Percentiles rank a stretch among this genome's conserved stretches.
Evolutionary conservation across 805 yeast genomes (phyloP).

Genomic region (Schwanniomyces sp.): DNA sequence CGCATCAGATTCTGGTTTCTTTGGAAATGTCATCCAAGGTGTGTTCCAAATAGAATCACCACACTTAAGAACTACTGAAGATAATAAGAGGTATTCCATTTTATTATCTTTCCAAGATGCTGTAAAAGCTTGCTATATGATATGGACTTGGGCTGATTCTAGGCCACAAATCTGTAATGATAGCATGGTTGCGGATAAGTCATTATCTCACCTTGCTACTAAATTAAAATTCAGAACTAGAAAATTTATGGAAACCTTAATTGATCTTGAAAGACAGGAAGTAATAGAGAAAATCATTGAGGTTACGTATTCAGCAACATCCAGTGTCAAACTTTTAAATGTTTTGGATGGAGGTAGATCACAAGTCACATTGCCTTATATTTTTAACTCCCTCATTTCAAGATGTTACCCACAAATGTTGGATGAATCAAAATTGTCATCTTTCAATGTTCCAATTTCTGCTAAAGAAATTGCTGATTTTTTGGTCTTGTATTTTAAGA

Average conservation of each 20-base stretch:
- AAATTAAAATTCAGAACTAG: slow-evolving; percentile 69
- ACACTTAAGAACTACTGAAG: slow-evolving; percentile 47
- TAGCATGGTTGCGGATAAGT: slow-evolving; percentile 16
- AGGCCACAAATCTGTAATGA: slow-evolving; percentile 13
- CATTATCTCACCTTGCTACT: slow-evolving; percentile 46
- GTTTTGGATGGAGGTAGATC: slow-evolving; percentile 84
- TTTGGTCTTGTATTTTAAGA: slow-evolving; percentile 57
- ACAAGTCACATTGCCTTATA: slow-evolving; percentile 65
- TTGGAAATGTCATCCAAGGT: slow-evolving; percentile 72
- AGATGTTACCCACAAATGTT: slow-evolving; percentile 39
- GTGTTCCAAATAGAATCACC: slow-evolving; percentile 76
- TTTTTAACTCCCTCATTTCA: slow-evolving; percentile 55
- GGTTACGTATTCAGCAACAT: slow-evolving; percentile 19
- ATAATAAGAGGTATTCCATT: slow-evolving; percentile 54
- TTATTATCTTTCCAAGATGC: slow-evolving; percentile 66
- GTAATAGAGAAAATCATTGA: slow-evolving; percentile 64
- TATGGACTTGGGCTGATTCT: slow-evolving; percentile 73
- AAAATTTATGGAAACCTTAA: slow-evolving; percentile 61
- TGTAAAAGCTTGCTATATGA: slow-evolving; percentile 50
- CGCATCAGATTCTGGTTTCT: slow-evolving; percentile 48
- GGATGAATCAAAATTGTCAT: slow-evolving; percentile 39
- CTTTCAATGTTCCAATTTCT: slow-evolving; percentile 46
- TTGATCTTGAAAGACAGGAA: slow-evolving; percentile 69
- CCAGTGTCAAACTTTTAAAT: slow-evolving; percentile 60
- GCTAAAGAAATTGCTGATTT: slow-evolving; percentile 50